phyloP scores from a whole-genome alignment of 371 early-diverging fungal genomes.

The Mortierella sp. region DNA sequence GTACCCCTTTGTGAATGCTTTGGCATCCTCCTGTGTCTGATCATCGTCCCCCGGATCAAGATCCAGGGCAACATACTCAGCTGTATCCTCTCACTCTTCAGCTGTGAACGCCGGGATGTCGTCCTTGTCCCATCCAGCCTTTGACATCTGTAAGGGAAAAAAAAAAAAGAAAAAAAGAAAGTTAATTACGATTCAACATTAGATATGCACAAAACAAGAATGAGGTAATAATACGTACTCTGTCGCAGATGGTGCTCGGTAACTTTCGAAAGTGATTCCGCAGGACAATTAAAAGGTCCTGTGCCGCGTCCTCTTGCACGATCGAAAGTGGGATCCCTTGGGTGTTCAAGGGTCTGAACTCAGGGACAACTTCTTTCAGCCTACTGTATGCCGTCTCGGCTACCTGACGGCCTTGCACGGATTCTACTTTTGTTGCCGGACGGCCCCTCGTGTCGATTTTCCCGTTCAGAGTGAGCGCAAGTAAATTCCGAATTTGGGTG shows the following conservation, averaged over 20 bases:
- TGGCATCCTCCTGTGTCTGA: neutral
- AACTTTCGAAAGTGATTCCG: neutral
- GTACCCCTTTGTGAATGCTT: neutral
- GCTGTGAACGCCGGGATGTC: neutral
- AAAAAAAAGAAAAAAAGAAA: neutral
- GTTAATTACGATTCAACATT: no score
- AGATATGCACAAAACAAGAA: no score
- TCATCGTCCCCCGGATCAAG: neutral
- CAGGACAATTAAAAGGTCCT: neutral
- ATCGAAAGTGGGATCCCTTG: constrained; percentile 2
- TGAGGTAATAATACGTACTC: constrained; percentile 7
- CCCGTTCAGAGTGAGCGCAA: neutral
- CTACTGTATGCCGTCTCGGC: neutral
- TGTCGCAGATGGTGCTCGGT: neutral
- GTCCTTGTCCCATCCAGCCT: constrained; percentile 2
- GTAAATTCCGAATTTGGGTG: neutral
- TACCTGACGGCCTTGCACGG: neutral
- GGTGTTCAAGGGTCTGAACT: neutral
- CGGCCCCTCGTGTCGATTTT: neutral
- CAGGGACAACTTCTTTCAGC: neutral
- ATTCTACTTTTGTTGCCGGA: neutral
- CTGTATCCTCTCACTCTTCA: neutral
- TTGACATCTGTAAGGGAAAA: neutral
- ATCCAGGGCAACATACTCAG: neutral
- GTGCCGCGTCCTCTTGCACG: constrained; percentile 1